Conservation (phyloP, 192 early-diverging fungal species). For the Mortierella alpina region DNA sequence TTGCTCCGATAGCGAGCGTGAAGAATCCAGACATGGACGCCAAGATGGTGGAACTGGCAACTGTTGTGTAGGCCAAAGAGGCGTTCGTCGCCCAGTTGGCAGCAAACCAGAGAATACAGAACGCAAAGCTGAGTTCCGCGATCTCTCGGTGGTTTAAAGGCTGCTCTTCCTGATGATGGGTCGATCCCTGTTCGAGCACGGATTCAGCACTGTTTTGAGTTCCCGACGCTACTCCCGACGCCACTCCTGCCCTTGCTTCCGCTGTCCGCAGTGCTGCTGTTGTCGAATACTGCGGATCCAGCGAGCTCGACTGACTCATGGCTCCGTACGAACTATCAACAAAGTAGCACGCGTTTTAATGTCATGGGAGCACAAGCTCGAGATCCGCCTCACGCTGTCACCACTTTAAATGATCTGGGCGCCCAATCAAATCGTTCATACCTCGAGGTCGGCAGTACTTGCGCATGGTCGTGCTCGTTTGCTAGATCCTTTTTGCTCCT, state of each 20-base stretch:
- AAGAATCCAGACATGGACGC: conserved; percentile 81
- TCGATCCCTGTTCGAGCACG: conserved; percentile 32
- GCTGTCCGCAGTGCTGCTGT: background rate
- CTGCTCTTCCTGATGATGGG: background rate
- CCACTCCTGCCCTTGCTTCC: background rate
- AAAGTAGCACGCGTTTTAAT: too few relatives aligned
- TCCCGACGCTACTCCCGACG: too few relatives aligned
- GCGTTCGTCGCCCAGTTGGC: conserved; percentile 81
- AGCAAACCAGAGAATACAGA: conserved; percentile 85
- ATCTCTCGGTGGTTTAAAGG: conserved; percentile 55
- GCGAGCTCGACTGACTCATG: too few relatives aligned
- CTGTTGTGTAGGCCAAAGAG: conserved; percentile 78
- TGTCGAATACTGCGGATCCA: background rate
- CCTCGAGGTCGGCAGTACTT: too few relatives aligned
- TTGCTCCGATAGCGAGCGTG: conserved; percentile 74
- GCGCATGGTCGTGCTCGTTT: too few relatives aligned
- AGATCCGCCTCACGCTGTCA: too few relatives aligned
- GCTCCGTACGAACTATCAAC: too few relatives aligned
- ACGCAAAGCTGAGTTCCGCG: conserved; percentile 69
- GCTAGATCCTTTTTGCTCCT: background rate
- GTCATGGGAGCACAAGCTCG: too few relatives aligned
- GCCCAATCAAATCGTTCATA: too few relatives aligned
- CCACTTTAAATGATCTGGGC: too few relatives aligned
- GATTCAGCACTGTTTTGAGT: background rate
- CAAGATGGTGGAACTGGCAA: conserved; percentile 80